These are phyloP conservation scores for Termitomyces sp. DNA, from an alignment of 768 basidiomycete species.

Conservation along the genomic window DNA sequence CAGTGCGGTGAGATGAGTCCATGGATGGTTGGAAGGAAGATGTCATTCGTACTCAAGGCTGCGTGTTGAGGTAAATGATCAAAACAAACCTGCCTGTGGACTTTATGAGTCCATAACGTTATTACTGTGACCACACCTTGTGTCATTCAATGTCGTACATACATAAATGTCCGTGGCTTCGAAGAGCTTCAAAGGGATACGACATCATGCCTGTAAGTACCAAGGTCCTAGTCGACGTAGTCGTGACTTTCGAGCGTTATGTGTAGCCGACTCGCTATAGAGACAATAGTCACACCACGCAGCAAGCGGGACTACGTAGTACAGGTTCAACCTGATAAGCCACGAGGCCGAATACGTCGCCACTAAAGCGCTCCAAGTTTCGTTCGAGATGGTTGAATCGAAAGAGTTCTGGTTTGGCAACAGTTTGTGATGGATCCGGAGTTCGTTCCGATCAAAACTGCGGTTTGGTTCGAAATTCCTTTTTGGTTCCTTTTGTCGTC, in stretches of 20 bases:
- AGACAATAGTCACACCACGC: background rate
- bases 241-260: background rate
- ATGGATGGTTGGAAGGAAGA: no score
- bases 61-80: no score
- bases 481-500: background rate
- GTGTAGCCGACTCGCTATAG: background rate
- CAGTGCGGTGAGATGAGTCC: no score
- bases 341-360: background rate
- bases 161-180: no score
- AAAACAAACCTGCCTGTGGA: no score
- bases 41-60: no score
- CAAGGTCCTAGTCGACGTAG: background rate
- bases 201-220: no score
- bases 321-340: background rate
- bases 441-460: slow-evolving; percentile 3
- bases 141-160: no score
- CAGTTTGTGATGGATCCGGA: background rate
- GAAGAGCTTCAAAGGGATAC: no score
- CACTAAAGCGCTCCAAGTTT: background rate
- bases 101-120: no score
- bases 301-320: background rate
- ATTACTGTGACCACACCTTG: no score
- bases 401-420: background rate
- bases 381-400: no score
- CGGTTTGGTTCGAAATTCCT: background rate